Conservation (phyloP, 108 stramenopile species). For the Discostella pseudostelligera region DNA sequence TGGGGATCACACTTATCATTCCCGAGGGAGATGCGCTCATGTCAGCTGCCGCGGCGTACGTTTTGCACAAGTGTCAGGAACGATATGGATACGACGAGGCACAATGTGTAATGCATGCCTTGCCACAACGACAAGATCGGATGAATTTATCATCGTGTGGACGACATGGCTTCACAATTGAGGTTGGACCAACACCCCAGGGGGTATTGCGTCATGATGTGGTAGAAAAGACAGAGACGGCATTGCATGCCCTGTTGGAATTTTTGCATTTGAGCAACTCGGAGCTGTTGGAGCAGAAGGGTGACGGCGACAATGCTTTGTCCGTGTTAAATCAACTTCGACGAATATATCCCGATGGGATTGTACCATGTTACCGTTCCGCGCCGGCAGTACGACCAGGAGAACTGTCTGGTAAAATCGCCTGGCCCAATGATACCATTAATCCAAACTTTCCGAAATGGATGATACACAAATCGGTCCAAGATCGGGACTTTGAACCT, state of each 20-base stretch:
- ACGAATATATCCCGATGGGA: conserved; percentile 37
- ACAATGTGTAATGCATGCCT: conserved; percentile 64
- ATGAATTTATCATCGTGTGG: conserved; percentile 73
- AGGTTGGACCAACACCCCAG: conserved; percentile 82
- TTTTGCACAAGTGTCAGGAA: conserved; percentile 48
- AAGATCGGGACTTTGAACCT: conserved; percentile 68
- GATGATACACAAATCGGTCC: conserved; percentile 58
- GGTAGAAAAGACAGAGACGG: conserved; percentile 69
- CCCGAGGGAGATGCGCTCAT: conserved; percentile 66
- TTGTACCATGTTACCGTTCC: conserved; percentile 75
- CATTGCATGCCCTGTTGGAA: conserved; percentile 59
- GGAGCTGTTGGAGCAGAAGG: conserved; percentile 31
- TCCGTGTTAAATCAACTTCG: conserved; percentile 33
- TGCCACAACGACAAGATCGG: conserved; percentile 52
- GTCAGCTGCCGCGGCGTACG: conserved; percentile 76
- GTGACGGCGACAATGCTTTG: conserved; percentile 1
- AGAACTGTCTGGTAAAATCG: conserved; percentile 71
- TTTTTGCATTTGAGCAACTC: conserved; percentile 59
- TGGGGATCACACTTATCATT: conserved; percentile 78
- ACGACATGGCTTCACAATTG: conserved; percentile 72
- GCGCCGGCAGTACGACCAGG: conserved; percentile 66
- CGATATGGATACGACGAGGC: conserved; percentile 38
- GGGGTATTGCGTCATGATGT: conserved; percentile 81
- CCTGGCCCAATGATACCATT: conserved; percentile 65
- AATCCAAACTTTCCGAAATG: conserved; percentile 68